phyloP scores from a whole-genome alignment of 345 rosid species.

The Pistacia integerrima region DNA sequence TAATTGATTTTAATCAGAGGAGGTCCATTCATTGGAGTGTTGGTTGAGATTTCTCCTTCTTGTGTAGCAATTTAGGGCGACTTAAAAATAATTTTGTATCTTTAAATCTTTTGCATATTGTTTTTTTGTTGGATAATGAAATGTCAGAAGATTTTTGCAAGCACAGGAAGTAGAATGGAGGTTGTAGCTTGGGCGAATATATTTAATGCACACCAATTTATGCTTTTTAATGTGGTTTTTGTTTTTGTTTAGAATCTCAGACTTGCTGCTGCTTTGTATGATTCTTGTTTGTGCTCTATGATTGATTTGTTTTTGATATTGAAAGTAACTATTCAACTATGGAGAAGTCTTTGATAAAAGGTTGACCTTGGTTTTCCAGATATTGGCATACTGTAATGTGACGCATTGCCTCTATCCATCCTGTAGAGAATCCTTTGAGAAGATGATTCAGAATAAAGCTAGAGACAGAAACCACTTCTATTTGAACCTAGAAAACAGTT shows the following conservation, averaged over 20 bases:
- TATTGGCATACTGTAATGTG: not conserved
- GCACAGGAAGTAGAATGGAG: not conserved
- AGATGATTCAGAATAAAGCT: conserved; percentile 17
- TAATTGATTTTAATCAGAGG: not conserved
- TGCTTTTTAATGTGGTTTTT: not conserved
- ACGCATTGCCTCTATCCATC: not conserved
- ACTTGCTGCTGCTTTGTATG: not conserved
- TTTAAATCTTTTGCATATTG: not conserved
- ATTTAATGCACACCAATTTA: not conserved
- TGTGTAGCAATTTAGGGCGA: not conserved
- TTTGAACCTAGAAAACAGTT: not conserved
- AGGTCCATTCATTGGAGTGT: not conserved
- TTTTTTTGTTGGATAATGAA: not conserved
- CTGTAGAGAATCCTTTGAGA: not conserved
- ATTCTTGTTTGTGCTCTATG: not conserved
- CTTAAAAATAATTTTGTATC: not conserved
- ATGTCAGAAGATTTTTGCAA: not conserved
- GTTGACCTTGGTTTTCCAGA: conserved; percentile 5
- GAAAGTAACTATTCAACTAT: not conserved
- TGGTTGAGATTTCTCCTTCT: not conserved
- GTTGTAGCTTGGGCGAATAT: not conserved
- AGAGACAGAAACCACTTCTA: not conserved
- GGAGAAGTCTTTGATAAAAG: not conserved
- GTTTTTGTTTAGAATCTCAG: not conserved
- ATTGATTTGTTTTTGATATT: not conserved